Percentiles rank a stretch among this genome's conserved stretches.
These are phyloP conservation scores for Zymoseptoria pseudotritici DNA, from an alignment of 2,329 filamentous ascomycete genomes.

Conservation along the genomic window DNA sequence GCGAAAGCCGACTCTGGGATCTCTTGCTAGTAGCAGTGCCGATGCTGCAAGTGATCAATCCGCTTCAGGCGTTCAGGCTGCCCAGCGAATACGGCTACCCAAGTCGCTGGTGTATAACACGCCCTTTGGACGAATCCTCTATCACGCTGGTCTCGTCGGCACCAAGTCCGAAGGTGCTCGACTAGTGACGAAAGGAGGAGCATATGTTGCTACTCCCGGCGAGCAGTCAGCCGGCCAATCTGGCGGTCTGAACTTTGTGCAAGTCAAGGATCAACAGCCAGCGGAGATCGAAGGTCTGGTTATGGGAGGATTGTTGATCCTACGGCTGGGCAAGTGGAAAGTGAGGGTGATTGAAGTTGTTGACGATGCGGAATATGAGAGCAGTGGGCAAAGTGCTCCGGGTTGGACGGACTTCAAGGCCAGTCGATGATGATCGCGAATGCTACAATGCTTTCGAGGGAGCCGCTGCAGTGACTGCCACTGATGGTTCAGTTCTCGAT, in stretches of 20 bases:
- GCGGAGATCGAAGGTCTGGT: slow-evolving; percentile 55
- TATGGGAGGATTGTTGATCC: slow-evolving; percentile 47
- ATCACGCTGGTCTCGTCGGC: slow-evolving; percentile 25
- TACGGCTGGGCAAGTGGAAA: slow-evolving; percentile 55
- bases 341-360: slow-evolving; percentile 51
- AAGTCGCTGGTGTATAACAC: slow-evolving; percentile 20
- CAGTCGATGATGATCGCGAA: neutral
- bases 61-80: slow-evolving; percentile 4
- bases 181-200: slow-evolving; percentile 26
- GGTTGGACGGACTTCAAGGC: slow-evolving; percentile 40
- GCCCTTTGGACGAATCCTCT: slow-evolving; percentile 25
- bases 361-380: slow-evolving; percentile 46
- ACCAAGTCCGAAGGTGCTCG: slow-evolving; percentile 27
- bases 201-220: slow-evolving; percentile 23
- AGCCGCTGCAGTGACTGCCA: too few relatives aligned
- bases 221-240: slow-evolving; percentile 28
- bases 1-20: slow-evolving; percentile 20
- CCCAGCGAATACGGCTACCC: slow-evolving; percentile 24
- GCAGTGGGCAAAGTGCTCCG: slow-evolving; percentile 39
- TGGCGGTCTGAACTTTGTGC: slow-evolving; percentile 53
- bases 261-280: slow-evolving; percentile 52
- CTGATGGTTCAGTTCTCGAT: too few relatives aligned
- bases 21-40: slow-evolving; percentile 6
- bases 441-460: neutral
- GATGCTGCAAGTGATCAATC: neutral